These are phyloP conservation scores for Aspergillus ochraceus DNA, from an alignment of 2,329 filamentous ascomycete species.

Conservation along the genomic window DNA sequence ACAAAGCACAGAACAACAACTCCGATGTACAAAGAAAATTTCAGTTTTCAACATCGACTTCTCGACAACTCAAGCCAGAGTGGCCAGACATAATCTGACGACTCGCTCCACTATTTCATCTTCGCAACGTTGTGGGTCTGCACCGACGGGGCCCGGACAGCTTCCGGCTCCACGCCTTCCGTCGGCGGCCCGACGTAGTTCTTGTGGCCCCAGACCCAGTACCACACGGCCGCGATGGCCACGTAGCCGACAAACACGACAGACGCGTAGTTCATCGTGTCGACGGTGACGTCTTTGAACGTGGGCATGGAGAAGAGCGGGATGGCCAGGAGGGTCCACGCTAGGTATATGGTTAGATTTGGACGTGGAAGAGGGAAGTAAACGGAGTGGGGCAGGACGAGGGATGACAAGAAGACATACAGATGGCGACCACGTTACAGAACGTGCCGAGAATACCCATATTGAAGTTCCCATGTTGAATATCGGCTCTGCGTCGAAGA, in stretches of 20 bases:
- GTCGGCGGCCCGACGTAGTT: constrained; percentile 45
- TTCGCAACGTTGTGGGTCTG: neutral
- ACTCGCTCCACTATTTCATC: neutral
- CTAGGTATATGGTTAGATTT: constrained; percentile 10
- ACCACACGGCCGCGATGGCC: constrained; percentile 63
- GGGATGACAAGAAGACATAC: constrained; percentile 44
- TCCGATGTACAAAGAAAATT: too few relatives aligned
- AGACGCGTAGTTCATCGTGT: constrained; percentile 70
- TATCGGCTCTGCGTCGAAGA: constrained; percentile 59
- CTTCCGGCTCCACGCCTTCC: constrained; percentile 22
- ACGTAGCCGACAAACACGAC: constrained; percentile 71
- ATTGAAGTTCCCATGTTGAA: constrained; percentile 46
- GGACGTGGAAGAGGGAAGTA: neutral
- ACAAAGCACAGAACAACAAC: too few relatives aligned
- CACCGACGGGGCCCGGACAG: neutral
- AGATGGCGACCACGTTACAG: constrained; percentile 64
- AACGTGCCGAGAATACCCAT: constrained; percentile 62
- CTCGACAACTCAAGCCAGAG: neutral
- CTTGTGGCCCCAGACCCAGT: constrained; percentile 67
- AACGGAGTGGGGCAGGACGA: neutral
- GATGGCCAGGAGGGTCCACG: constrained; percentile 67
- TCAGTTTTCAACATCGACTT: too few relatives aligned
- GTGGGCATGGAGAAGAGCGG: constrained; percentile 64
- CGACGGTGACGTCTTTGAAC: constrained; percentile 58
- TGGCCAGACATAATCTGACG: neutral